Evolutionary conservation across 192 early-diverging fungal species (phyloP).

Genomic region (Coemansia sp.): DNA sequence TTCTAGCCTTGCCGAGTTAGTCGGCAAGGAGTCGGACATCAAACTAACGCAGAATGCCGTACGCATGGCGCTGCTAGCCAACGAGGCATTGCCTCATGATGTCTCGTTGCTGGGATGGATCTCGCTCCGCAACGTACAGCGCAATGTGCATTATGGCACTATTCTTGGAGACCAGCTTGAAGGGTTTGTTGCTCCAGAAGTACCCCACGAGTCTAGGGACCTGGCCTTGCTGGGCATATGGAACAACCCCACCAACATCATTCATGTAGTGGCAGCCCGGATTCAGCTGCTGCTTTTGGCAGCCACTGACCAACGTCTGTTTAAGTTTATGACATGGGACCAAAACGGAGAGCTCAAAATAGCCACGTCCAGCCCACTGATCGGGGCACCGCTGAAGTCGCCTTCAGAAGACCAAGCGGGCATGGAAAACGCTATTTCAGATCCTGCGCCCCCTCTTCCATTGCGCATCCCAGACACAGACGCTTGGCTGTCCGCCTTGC

Average conservation of each 20-base stretch:
- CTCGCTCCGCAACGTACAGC: slow-evolving; percentile 23
- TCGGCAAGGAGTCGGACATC: slow-evolving; percentile 4
- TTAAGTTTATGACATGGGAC: slow-evolving; percentile 15
- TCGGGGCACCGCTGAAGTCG: background rate
- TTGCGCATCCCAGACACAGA: slow-evolving; percentile 20
- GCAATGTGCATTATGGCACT: slow-evolving; percentile 16
- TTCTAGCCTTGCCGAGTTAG: slow-evolving; percentile 7
- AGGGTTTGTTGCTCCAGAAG: background rate
- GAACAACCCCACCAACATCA: background rate
- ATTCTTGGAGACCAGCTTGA: background rate
- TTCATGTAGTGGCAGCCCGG: slow-evolving; percentile 18
- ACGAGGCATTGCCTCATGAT: slow-evolving; percentile 33
- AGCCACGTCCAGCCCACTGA: background rate
- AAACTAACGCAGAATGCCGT: background rate
- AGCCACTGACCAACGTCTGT: background rate
- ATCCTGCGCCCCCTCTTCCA: background rate
- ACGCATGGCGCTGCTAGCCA: slow-evolving; percentile 1
- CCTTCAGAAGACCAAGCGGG: too few species aligned
- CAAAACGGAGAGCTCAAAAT: slow-evolving; percentile 4
- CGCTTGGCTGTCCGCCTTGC: slow-evolving; percentile 15
- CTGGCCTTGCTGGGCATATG: slow-evolving; percentile 6
- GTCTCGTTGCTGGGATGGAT: slow-evolving; percentile 40
- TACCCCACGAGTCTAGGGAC: background rate
- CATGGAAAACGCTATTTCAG: too few species aligned
- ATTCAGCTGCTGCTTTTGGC: slow-evolving; percentile 7